Percentiles rank a stretch among this genome's conserved stretches.
Conservation (phyloP, 2,329 filamentous ascomycete species). For the Botryosphaeria dothidea region DNA sequence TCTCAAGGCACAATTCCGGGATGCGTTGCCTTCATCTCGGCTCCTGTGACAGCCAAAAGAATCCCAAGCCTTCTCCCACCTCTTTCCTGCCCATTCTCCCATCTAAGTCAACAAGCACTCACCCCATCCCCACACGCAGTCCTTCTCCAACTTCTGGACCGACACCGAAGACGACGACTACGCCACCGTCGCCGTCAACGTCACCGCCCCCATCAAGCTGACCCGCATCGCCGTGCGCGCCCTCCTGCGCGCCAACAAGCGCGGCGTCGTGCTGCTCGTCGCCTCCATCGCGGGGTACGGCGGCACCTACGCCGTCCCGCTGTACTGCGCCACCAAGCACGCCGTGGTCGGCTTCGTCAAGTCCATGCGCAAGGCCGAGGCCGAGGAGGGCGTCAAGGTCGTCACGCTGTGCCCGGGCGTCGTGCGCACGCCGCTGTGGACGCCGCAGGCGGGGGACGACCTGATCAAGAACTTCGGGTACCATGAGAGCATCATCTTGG, state of each 20-base stretch:
- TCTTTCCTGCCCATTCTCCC: background rate
- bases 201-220: constrained; percentile 13
- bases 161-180: constrained; percentile 10
- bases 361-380: constrained; percentile 9
- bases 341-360: constrained; percentile 17
- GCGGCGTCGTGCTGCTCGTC: constrained; percentile 14
- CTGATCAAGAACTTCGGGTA: background rate
- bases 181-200: constrained; percentile 16
- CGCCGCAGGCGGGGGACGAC: background rate
- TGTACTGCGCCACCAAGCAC: constrained; percentile 20
- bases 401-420: constrained; percentile 16
- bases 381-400: constrained; percentile 18
- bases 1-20: too few relatives aligned
- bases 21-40: too few relatives aligned
- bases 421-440: background rate
- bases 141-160: constrained; percentile 18
- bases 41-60: background rate
- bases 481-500: background rate
- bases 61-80: background rate
- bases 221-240: constrained; percentile 18
- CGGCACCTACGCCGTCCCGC: constrained; percentile 16
- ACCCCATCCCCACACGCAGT: background rate
- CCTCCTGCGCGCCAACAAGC: constrained; percentile 1
- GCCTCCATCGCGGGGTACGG: constrained; percentile 13
- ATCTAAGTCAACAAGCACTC: too few relatives aligned